phyloP scores from a whole-genome alignment of 371 early-diverging fungal genomes.

The Cladochytrium tenue region DNA sequence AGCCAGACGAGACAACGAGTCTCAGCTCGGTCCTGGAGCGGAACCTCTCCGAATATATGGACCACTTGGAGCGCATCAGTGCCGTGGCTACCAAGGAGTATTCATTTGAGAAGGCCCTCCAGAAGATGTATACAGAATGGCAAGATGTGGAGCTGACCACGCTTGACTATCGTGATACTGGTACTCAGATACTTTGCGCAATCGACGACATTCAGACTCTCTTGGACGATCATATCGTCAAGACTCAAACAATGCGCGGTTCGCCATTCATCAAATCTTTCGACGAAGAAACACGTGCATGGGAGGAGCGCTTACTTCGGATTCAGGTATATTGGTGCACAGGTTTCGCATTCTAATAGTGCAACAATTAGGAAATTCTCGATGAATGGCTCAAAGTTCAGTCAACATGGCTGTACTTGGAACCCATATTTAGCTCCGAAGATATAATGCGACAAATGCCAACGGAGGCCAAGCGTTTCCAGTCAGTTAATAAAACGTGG shows the following conservation, averaged over 20 bases:
- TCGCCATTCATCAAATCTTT: constrained; percentile 59
- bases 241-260: constrained; percentile 57
- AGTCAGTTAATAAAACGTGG: constrained; percentile 55
- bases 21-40: constrained; percentile 46
- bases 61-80: constrained; percentile 43
- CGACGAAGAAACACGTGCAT: constrained; percentile 47
- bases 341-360: background rate
- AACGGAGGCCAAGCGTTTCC: constrained; percentile 52
- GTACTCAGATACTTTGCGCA: constrained; percentile 49
- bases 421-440: constrained; percentile 60
- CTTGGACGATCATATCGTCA: constrained; percentile 60
- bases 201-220: constrained; percentile 55
- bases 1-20: constrained; percentile 55
- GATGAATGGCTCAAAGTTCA: constrained; percentile 62
- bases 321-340: constrained; percentile 38
- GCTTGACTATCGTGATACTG: constrained; percentile 53
- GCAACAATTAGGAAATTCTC: constrained; percentile 41
- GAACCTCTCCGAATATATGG: constrained; percentile 48
- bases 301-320: constrained; percentile 44
- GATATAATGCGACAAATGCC: constrained; percentile 65
- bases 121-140: constrained; percentile 60
- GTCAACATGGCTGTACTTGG: constrained; percentile 57
- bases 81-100: constrained; percentile 55
- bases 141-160: constrained; percentile 49
- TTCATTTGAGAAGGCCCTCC: constrained; percentile 56